phyloP scores from a whole-genome alignment of 768 basidiomycete genomes.

The Naematelia encephala region DNA sequence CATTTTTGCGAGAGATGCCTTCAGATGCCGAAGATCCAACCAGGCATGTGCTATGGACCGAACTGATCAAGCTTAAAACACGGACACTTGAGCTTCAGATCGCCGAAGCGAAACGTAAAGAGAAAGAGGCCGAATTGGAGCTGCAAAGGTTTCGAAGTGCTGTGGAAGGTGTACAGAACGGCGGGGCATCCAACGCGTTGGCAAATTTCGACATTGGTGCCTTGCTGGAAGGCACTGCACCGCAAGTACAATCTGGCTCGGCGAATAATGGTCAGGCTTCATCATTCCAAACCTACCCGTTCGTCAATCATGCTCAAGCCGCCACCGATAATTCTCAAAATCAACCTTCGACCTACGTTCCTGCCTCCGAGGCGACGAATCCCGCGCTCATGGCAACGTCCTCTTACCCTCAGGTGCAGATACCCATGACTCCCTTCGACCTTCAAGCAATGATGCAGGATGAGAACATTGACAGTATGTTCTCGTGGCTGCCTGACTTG shows the following conservation, averaged over 20 bases:
- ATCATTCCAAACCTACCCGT: not conserved
- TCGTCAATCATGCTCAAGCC: constrained; percentile 3
- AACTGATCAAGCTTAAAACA: constrained; percentile 36
- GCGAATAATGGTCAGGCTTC: not conserved
- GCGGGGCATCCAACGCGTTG: not conserved
- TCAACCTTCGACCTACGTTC: not conserved
- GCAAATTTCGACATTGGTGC: not conserved
- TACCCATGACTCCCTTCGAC: constrained; percentile 33
- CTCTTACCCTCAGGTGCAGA: not conserved
- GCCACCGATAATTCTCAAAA: not conserved
- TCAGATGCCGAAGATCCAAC: constrained; percentile 28
- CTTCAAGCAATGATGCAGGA: constrained; percentile 34
- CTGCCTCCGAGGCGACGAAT: not conserved
- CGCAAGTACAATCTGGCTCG: not conserved
- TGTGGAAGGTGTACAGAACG: not conserved
- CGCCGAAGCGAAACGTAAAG: constrained; percentile 43
- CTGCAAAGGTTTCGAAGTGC: constrained; percentile 26
- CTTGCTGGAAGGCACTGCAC: not conserved
- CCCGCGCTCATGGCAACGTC: not conserved
- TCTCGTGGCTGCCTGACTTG: constrained; percentile 41
- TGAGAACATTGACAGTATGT: constrained; percentile 24
- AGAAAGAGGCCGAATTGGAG: constrained; percentile 44
- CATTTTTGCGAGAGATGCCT: constrained; percentile 36
- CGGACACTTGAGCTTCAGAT: constrained; percentile 41
- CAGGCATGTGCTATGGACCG: constrained; percentile 32